phyloP scores from a whole-genome alignment of 1,284 basidiomycete species.

The Ustilago cynodontis region DNA sequence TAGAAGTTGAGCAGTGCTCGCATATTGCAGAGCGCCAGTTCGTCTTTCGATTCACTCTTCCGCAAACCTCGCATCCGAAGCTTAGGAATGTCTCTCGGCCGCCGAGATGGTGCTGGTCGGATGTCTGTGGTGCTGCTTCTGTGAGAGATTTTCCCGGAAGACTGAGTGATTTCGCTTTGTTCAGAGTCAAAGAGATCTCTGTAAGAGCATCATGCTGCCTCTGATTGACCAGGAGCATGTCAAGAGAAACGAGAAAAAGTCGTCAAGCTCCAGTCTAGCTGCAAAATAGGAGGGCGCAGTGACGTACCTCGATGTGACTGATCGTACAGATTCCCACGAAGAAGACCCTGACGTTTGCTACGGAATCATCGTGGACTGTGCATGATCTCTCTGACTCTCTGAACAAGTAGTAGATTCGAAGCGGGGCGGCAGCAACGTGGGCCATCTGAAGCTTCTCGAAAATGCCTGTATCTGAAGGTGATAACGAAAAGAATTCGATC shows the following conservation, averaged over 20 bases:
- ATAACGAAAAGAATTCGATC: neutral
- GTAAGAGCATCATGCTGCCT: neutral
- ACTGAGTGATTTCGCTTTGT: neutral
- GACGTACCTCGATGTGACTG: slow-evolving; percentile 20
- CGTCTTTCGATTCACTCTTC: slow-evolving; percentile 27
- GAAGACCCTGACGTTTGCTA: slow-evolving; percentile 13
- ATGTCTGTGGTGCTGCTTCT: neutral
- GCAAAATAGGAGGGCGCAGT: neutral
- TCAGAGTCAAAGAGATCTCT: neutral
- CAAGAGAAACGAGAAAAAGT: neutral
- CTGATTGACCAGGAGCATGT: neutral
- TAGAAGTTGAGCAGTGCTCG: slow-evolving; percentile 19
- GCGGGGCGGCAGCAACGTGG: neutral
- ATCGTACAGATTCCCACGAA: slow-evolving; percentile 20
- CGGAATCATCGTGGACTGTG: slow-evolving; percentile 13
- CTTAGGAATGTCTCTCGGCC: slow-evolving; percentile 19
- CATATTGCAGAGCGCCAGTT: slow-evolving; percentile 5
- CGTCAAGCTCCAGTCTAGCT: neutral
- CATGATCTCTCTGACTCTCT: slow-evolving; percentile 6
- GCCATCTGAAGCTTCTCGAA: slow-evolving; percentile 6
- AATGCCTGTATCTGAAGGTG: neutral
- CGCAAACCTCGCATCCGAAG: slow-evolving; percentile 28
- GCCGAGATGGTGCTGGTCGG: neutral
- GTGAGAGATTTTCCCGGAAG: neutral
- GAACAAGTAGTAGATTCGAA: slow-evolving; percentile 12